Conservation (phyloP, 2,329 filamentous ascomycete genomes). For the Mariannaea sp. region DNA sequence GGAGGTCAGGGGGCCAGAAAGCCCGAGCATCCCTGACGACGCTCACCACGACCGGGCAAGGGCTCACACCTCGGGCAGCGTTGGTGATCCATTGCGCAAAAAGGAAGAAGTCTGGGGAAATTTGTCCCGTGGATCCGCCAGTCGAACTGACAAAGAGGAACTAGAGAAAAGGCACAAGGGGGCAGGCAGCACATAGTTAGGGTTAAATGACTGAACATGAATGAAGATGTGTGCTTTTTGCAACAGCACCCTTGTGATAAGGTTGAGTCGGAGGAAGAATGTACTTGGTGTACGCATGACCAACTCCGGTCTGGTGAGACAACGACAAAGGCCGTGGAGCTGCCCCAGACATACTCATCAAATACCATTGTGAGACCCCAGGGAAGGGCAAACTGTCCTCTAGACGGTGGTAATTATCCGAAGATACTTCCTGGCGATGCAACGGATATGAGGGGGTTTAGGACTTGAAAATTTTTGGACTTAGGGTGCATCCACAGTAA, state of each 20-base stretch:
- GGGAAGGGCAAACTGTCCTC: not conserved
- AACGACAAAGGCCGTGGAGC: not conserved
- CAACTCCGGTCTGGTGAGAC: conserved; percentile 3
- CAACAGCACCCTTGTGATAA: conserved; percentile 10
- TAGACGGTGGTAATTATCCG: conserved; percentile 18
- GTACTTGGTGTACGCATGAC: conserved; percentile 1
- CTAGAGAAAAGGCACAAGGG: not conserved
- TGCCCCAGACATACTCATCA: conserved; percentile 21
- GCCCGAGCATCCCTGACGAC: conserved; percentile 25
- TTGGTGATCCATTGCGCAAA: conserved; percentile 20
- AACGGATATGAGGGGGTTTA: conserved; percentile 27
- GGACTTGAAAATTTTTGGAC: conserved; percentile 28
- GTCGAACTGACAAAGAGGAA: conserved; percentile 9
- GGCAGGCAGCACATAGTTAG: too few species aligned
- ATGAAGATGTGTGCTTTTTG: too few species aligned
- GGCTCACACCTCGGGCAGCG: conserved; percentile 3
- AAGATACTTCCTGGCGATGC: conserved; percentile 30
- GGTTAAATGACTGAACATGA: too few species aligned
- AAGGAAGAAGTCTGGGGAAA: conserved; percentile 34
- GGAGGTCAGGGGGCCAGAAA: conserved; percentile 12
- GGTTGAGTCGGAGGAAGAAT: conserved; percentile 13
- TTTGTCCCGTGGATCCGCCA: conserved; percentile 26
- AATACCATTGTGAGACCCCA: not conserved
- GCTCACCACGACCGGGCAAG: conserved; percentile 16
- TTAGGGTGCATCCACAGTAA: conserved; percentile 7